Base-by-base conservation (phyloP, 2,329 filamentous ascomycete genomes). In the Pseudogymnoascus sp. region DNA sequence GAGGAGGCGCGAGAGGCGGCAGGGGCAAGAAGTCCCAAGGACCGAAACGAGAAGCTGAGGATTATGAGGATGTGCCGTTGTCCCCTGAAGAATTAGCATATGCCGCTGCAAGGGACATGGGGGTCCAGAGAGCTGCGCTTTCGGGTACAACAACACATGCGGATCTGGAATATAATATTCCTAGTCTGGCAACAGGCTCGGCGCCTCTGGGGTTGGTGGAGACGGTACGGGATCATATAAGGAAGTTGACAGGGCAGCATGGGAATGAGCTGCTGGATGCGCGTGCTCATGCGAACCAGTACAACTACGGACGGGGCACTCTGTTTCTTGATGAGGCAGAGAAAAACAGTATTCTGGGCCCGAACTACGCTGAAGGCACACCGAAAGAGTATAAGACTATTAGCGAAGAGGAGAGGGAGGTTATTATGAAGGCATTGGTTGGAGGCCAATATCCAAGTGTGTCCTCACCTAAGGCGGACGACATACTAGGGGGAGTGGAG, bases 11-110 rank as follows among this genome's bases (percentile, higher is more conserved):
- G 74, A 1, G 77, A 77, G 1, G 69, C 63, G 3, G 74, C 66
- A 66, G 78, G 82, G 2, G 74, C 75, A 3, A 77, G 7, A 76
- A 77, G 64, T 78, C 81, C 68, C 28, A 6, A 9, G 16, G 9
- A 34, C 25, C 40, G 9, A 37, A 37, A 59, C 3, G 2, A 21
- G 14, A 36, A 9, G 9, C 31, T 37, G 63, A 63, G 7, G 65
- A 69, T 9, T 61, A 64, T 25, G 37, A 21, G 14, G 62, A 66
- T 34, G 61, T 60, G 12, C 69, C 69, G 7, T 66, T 65, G 16
- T 68, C 65, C 11, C 61, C 61, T 1, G 67, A 68, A 37, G 72
- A 72, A 46, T 60, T 65, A 18, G 63, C 63, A 11, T 72, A 71
- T 43, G 31, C 68, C 3, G 66, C 67, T 38, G 60, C 64, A 9